These are phyloP conservation scores for Podaxis carcinomalis DNA, from an alignment of 768 basidiomycete species.

Conservation along the genomic window DNA sequence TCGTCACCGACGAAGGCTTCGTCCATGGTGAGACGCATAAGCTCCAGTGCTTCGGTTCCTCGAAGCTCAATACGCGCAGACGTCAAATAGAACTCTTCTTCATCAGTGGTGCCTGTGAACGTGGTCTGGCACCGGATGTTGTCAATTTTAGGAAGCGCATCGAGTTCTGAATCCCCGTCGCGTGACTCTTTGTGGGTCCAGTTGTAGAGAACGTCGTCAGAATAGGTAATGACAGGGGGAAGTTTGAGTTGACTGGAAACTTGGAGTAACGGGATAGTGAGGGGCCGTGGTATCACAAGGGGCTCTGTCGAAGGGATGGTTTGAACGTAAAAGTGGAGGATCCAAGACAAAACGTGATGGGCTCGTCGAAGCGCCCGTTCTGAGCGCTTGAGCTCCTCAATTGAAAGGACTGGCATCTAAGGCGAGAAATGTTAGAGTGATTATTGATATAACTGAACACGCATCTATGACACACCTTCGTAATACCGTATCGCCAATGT, in stretches of 20 bases:
- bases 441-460: neutral
- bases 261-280: constrained; percentile 73
- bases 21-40: constrained; percentile 85
- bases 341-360: constrained; percentile 68
- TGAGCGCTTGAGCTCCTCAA: constrained; percentile 40
- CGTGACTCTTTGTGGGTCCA: constrained; percentile 44
- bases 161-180: constrained; percentile 17
- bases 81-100: constrained; percentile 83
- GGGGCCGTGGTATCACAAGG: constrained; percentile 60
- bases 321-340: constrained; percentile 79
- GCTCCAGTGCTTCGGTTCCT: constrained; percentile 77
- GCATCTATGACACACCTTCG: constrained; percentile 32
- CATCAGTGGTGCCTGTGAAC: constrained; percentile 78
- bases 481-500: constrained; percentile 48
- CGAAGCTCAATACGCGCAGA: constrained; percentile 84
- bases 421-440: neutral
- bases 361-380: constrained; percentile 62
- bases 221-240: constrained; percentile 87
- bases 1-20: constrained; percentile 79
- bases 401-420: constrained; percentile 53
- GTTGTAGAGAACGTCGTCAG: constrained; percentile 91
- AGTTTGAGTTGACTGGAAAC: constrained; percentile 69
- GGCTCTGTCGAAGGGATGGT: constrained; percentile 44
- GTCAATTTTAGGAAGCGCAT: constrained; percentile 42
- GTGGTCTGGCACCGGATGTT: constrained; percentile 62